Conservation (phyloP, 148 eudicot genomes). For the Fagopyrum tataricum region DNA sequence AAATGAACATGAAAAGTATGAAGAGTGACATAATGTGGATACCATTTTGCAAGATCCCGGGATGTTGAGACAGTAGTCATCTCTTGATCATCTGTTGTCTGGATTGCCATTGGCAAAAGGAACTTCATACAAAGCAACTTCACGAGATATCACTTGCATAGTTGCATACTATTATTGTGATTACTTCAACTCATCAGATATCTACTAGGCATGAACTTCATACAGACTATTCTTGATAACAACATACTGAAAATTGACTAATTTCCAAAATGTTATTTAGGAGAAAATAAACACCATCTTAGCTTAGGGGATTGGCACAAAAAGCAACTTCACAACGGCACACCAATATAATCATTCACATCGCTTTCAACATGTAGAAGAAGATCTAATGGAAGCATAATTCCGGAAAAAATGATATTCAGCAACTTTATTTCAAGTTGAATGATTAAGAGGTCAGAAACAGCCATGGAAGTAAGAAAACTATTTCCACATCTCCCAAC, state of each 20-base stretch:
- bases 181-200: neutral
- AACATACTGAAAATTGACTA: too few species aligned
- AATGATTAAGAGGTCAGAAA: neutral
- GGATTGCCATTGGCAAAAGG: too few species aligned
- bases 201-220: neutral
- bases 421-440: neutral
- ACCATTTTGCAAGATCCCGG: too few species aligned
- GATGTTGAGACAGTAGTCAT: too few species aligned
- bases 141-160: neutral
- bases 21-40: too few species aligned
- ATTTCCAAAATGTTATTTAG: too few species aligned
- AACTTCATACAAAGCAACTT: neutral
- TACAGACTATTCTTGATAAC: neutral
- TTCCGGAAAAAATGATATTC: too few species aligned
- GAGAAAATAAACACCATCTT: too few species aligned
- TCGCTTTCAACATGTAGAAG: neutral
- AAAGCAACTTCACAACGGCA: neutral
- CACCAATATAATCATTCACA: neutral
- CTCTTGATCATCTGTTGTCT: too few species aligned
- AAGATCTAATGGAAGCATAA: too few species aligned
- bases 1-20: too few species aligned
- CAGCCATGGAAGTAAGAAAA: neutral
- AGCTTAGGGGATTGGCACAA: too few species aligned
- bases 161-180: neutral
- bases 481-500: neutral